A percentile compares a stretch with the other conserved stretches of the same genome.
Evolutionary conservation across 345 rosid species (phyloP).

Genomic region (Bruguiera sexangula): DNA sequence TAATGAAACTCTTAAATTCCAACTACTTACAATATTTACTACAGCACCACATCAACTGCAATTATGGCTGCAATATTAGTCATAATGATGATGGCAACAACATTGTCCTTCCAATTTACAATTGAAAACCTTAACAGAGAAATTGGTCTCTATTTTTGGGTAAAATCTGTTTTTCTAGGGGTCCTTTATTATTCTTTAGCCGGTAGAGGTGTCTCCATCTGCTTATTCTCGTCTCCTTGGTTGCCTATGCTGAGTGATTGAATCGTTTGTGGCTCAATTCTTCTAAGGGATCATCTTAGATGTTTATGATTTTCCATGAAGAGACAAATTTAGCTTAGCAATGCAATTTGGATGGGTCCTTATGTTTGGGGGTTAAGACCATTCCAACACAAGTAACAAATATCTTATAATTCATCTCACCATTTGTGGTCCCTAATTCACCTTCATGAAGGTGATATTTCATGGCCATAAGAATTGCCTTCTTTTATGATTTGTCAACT

Average conservation of each 20-base stretch:
- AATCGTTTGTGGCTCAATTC: slow-evolving; percentile 33
- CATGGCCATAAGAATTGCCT: slow-evolving; percentile 37
- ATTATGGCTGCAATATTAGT: no score
- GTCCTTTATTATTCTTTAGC: neutral
- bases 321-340: slow-evolving; percentile 26
- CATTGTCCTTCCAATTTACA: no score
- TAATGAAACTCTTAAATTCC: no score
- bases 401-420: slow-evolving; percentile 19
- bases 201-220: neutral
- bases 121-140: neutral
- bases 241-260: slow-evolving; percentile 27
- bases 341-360: slow-evolving; percentile 30
- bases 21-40: no score
- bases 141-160: slow-evolving; percentile 17
- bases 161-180: slow-evolving; percentile 12
- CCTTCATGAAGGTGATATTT: slow-evolving; percentile 34
- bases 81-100: no score
- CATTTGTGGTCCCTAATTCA: slow-evolving; percentile 48
- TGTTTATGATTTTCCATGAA: slow-evolving; percentile 11
- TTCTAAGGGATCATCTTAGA: slow-evolving; percentile 4
- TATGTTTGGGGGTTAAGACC: slow-evolving; percentile 43
- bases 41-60: no score
- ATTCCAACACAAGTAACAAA: slow-evolving; percentile 21
- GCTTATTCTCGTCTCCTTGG: neutral
- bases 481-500: slow-evolving; percentile 51